Evolutionary conservation across 306 rosid species (phyloP).

Genomic region (Ochetophila trinervis): DNA sequence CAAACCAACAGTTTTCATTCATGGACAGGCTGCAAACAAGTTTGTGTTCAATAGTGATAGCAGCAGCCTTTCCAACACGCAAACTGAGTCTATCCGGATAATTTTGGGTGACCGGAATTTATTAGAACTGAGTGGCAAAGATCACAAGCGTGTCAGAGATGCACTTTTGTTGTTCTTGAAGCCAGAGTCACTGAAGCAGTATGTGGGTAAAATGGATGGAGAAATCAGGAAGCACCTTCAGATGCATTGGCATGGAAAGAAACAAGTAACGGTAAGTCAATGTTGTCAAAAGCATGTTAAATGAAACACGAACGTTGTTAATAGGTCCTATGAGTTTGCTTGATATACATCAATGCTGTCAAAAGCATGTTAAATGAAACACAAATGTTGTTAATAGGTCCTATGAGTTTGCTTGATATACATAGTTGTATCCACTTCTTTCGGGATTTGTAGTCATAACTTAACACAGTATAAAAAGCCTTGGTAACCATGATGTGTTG

Average conservation of each 20-base stretch:
- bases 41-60: constrained; percentile 37
- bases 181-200: constrained; percentile 64
- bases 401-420: too few relatives aligned
- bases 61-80: constrained; percentile 33
- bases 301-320: too few relatives aligned
- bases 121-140: constrained; percentile 45
- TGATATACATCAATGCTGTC: too few relatives aligned
- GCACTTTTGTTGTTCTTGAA: constrained; percentile 68
- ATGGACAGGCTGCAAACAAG: constrained; percentile 73
- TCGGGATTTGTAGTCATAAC: too few relatives aligned
- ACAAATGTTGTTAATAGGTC: too few relatives aligned
- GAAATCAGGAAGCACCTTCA: constrained; percentile 56
- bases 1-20: constrained; percentile 60
- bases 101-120: constrained; percentile 55
- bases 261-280: constrained; percentile 44
- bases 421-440: too few relatives aligned
- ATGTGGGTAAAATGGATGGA: constrained; percentile 58
- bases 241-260: constrained; percentile 66
- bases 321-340: too few relatives aligned
- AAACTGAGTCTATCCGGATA: constrained; percentile 37
- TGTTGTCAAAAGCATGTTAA: too few relatives aligned
- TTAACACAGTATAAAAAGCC: too few relatives aligned
- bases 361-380: too few relatives aligned
- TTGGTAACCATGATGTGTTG: too few relatives aligned
- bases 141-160: constrained; percentile 64